Evolutionary conservation across 352 stramenopile genomes (phyloP).

Genomic region (Globisporangium abappressorium): DNA sequence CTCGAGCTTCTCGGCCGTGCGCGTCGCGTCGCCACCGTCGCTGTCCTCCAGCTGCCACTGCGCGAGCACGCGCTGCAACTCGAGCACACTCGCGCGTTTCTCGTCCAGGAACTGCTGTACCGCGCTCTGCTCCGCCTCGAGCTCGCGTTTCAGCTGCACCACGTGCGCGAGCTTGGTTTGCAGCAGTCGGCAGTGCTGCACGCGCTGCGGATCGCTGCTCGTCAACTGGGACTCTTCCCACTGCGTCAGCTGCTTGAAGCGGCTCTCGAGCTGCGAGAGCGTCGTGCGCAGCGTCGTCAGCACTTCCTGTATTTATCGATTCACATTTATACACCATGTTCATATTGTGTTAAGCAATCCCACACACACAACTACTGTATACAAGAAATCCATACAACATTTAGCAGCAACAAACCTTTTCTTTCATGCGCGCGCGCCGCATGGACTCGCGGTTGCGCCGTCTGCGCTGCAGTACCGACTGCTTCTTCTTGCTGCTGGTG

Average conservation of each 20-base stretch:
- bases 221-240: background rate
- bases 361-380: background rate
- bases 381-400: background rate
- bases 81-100: constrained; percentile 13
- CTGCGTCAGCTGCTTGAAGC: constrained; percentile 20
- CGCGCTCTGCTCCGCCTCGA: constrained; percentile 24
- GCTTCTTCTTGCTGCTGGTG: background rate
- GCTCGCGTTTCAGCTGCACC: constrained; percentile 26
- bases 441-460: constrained; percentile 33
- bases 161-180: constrained; percentile 24
- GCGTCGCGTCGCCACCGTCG: background rate
- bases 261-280: constrained; percentile 19
- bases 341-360: background rate
- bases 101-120: constrained; percentile 13
- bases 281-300: constrained; percentile 24
- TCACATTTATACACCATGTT: background rate
- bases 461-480: constrained; percentile 21
- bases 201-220: constrained; percentile 14
- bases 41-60: constrained; percentile 26
- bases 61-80: constrained; percentile 22
- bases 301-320: constrained; percentile 18
- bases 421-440: constrained; percentile 25
- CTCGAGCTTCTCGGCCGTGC: constrained; percentile 30
- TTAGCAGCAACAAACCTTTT: constrained; percentile 18
- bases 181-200: constrained; percentile 7